These are phyloP conservation scores for Cucurbita pepo DNA, from an alignment of 306 rosid species.

Conservation along the genomic window DNA sequence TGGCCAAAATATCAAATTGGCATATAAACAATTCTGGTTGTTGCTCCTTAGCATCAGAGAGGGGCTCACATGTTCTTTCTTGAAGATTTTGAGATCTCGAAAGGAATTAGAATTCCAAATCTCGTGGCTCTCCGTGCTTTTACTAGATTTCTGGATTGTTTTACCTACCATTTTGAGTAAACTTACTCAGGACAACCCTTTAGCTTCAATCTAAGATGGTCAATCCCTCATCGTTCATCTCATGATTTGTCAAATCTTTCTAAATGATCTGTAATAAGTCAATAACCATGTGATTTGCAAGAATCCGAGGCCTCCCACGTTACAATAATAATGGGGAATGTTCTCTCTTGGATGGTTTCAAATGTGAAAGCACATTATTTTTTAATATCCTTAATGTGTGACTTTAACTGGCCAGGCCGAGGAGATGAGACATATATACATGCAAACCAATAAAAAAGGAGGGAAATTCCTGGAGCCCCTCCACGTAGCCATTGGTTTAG, in stretches of 20 bases:
- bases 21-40: not conserved
- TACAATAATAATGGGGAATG: not conserved
- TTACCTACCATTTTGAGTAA: not conserved
- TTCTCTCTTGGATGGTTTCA: not conserved
- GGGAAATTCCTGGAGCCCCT: not conserved
- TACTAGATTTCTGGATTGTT: slow-evolving; percentile 27
- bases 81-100: slow-evolving; percentile 1
- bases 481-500: not conserved
- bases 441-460: not conserved
- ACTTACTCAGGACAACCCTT: not conserved
- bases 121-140: not conserved
- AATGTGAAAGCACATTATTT: not conserved
- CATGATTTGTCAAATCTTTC: not conserved
- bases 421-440: not conserved
- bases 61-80: slow-evolving; percentile 2
- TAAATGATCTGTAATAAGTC: not conserved
- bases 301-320: not conserved
- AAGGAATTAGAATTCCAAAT: not conserved
- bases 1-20: not conserved
- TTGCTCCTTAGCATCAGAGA: slow-evolving; percentile 2
- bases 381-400: not conserved
- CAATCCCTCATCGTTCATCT: not conserved
- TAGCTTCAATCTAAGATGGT: not conserved
- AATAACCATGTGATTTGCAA: slow-evolving; percentile 1
- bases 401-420: not conserved